phyloP scores from a whole-genome alignment of 768 basidiomycete genomes.

The Russula sp. region DNA sequence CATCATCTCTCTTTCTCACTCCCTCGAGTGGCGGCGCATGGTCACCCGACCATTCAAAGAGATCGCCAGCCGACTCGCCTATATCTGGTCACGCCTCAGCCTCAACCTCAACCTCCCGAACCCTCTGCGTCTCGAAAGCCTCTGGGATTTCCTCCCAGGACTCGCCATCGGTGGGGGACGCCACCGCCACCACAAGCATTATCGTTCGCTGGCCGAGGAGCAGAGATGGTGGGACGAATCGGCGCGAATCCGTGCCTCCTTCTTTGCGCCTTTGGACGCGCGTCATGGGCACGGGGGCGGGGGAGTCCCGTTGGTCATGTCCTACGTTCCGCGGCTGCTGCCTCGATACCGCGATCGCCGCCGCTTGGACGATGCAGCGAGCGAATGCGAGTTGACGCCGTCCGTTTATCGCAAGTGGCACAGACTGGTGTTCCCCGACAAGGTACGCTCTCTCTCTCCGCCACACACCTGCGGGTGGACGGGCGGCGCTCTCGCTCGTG shows the following conservation, averaged over 20 bases:
- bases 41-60: slow-evolving; percentile 7
- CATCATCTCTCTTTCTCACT: neutral
- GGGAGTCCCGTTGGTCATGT: slow-evolving; percentile 23
- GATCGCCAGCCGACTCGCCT: slow-evolving; percentile 6
- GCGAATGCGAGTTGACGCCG: slow-evolving; percentile 29
- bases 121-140: neutral
- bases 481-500: no score
- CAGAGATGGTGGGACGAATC: slow-evolving; percentile 30
- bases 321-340: slow-evolving; percentile 34
- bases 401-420: slow-evolving; percentile 41
- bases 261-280: slow-evolving; percentile 24
- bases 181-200: slow-evolving; percentile 10
- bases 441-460: slow-evolving; percentile 27
- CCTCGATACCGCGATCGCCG: slow-evolving; percentile 32
- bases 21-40: slow-evolving; percentile 15
- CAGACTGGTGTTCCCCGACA: slow-evolving; percentile 35
- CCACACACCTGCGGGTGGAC: neutral
- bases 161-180: neutral
- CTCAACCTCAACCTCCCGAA: neutral
- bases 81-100: neutral
- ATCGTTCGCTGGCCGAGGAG: slow-evolving; percentile 25
- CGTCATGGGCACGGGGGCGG: neutral
- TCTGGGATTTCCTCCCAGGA: slow-evolving; percentile 13
- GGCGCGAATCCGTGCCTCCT: slow-evolving; percentile 22
- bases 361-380: slow-evolving; percentile 18